Conservation (phyloP, 768 basidiomycete genomes). For the Boletellus emodensis region DNA sequence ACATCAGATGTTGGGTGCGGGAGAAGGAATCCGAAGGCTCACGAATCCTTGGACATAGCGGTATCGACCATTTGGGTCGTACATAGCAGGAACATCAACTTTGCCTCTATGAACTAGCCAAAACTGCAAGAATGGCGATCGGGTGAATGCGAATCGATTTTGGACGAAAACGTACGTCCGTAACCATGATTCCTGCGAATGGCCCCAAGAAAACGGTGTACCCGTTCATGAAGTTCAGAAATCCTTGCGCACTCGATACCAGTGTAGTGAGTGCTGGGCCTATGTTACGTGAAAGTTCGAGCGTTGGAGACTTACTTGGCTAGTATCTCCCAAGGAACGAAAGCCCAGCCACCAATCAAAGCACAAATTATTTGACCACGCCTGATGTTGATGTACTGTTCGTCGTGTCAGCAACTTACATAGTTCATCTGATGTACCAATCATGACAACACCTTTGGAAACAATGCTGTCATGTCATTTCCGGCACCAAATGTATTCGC, state of each 20-base stretch:
- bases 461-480: constrained; percentile 79
- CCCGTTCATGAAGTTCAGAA: constrained; percentile 76
- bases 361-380: constrained; percentile 29
- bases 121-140: constrained; percentile 41
- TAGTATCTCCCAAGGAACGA: constrained; percentile 84
- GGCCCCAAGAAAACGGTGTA: constrained; percentile 87
- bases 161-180: constrained; percentile 40
- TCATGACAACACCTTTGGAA: constrained; percentile 49
- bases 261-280: no score
- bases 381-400: constrained; percentile 29
- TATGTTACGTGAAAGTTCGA: not conserved
- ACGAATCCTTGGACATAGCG: constrained; percentile 74
- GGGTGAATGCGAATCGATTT: not conserved
- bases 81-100: constrained; percentile 82
- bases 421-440: not conserved
- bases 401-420: constrained; percentile 1
- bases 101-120: constrained; percentile 71
- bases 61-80: constrained; percentile 74
- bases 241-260: constrained; percentile 49
- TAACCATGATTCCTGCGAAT: constrained; percentile 72
- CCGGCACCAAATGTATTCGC: constrained; percentile 75
- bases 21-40: constrained; percentile 26
- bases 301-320: constrained; percentile 30
- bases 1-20: not conserved
- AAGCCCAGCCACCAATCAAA: constrained; percentile 62